Evolutionary conservation across 2,329 filamentous ascomycete genomes (phyloP).

Genomic region (Geosmithia putterillii): DNA sequence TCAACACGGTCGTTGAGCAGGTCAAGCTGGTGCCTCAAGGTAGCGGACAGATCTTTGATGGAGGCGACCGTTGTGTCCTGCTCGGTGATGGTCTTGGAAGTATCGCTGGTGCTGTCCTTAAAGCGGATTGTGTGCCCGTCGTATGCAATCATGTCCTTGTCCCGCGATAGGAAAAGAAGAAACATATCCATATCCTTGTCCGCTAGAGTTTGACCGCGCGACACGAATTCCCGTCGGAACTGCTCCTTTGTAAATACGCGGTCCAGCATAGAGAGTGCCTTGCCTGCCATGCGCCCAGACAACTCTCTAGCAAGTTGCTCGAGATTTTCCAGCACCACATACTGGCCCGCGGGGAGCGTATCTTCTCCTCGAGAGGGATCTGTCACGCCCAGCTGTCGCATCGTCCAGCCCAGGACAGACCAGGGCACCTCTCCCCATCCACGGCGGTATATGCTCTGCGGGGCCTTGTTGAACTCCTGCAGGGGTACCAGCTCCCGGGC

Average conservation of each 20-base stretch:
- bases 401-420: slow-evolving; percentile 62
- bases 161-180: slow-evolving; percentile 56
- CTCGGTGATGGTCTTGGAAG: slow-evolving; percentile 58
- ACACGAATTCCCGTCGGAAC: slow-evolving; percentile 47
- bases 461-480: slow-evolving; percentile 50
- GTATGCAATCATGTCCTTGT: slow-evolving; percentile 45
- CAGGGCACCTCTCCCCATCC: slow-evolving; percentile 60
- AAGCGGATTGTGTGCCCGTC: slow-evolving; percentile 67
- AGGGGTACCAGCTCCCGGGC: slow-evolving; percentile 59
- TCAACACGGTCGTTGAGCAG: slow-evolving; percentile 56
- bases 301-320: slow-evolving; percentile 47
- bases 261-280: slow-evolving; percentile 41
- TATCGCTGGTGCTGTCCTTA: slow-evolving; percentile 36
- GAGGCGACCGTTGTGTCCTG: slow-evolving; percentile 77
- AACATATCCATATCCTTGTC: slow-evolving; percentile 56
- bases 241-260: slow-evolving; percentile 54
- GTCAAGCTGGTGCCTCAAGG: slow-evolving; percentile 60
- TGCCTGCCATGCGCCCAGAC: slow-evolving; percentile 26
- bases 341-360: slow-evolving; percentile 45
- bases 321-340: slow-evolving; percentile 53
- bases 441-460: slow-evolving; percentile 59
- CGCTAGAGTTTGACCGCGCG: slow-evolving; percentile 36
- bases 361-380: slow-evolving; percentile 35
- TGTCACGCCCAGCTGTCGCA: slow-evolving; percentile 55
- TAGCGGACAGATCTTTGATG: slow-evolving; percentile 65